Percentiles rank a stretch among this genome's conserved stretches.
Evolutionary conservation across 768 basidiomycete species (phyloP).

Genomic region (Boletus rufocinnamomeus): DNA sequence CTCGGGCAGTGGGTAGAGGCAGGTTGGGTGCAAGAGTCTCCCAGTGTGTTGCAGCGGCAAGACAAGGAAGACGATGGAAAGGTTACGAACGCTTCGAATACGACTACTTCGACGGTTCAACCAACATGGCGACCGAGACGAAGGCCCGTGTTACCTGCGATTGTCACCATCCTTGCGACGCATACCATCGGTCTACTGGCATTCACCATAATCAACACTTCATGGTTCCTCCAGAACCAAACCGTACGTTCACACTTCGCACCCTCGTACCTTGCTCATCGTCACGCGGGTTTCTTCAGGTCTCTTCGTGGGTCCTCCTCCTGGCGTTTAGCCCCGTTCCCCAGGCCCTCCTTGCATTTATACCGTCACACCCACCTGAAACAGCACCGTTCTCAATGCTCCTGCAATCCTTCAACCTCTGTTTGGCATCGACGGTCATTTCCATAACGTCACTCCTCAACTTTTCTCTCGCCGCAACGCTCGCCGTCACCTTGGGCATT

Average conservation of each 20-base stretch:
- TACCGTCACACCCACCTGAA: constrained; percentile 27
- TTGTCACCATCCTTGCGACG: constrained; percentile 56
- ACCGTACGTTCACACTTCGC: constrained; percentile 37
- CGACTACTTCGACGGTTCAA: not conserved
- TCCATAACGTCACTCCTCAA: constrained; percentile 88
- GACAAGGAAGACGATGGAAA: constrained; percentile 17
- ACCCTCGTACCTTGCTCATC: constrained; percentile 2
- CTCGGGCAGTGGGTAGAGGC: constrained; percentile 70
- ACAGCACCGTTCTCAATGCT: constrained; percentile 46
- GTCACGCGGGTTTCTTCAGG: constrained; percentile 27
- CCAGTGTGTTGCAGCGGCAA: constrained; percentile 1
- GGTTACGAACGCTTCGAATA: not conserved
- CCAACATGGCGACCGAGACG: constrained; percentile 32
- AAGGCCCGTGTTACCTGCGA: constrained; percentile 55
- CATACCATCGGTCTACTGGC: constrained; percentile 55
- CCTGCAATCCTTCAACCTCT: constrained; percentile 75
- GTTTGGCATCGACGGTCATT: constrained; percentile 83
- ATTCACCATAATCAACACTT: constrained; percentile 49
- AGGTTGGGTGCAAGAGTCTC: constrained; percentile 47
- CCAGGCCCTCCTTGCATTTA: constrained; percentile 32
- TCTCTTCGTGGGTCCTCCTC: constrained; percentile 36
- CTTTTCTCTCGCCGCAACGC: constrained; percentile 80
- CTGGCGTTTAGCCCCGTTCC: constrained; percentile 36
- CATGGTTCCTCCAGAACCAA: constrained; percentile 45
- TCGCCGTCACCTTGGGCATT: constrained; percentile 64